Evolutionary conservation across 2,329 filamentous ascomycete species (phyloP).

Genomic region (Talaromyces sp.): DNA sequence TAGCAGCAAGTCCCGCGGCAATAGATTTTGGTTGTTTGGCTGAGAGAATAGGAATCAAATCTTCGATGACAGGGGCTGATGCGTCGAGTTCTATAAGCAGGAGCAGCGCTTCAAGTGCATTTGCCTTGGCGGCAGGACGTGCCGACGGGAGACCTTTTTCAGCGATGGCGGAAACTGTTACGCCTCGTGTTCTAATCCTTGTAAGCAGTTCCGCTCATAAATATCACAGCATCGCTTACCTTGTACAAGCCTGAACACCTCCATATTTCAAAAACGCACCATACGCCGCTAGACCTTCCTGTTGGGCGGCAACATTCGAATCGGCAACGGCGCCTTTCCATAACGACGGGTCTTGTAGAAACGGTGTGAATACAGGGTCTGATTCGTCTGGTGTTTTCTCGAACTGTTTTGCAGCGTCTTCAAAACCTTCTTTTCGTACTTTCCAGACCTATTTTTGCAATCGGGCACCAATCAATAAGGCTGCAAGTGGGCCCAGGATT

Average conservation of each 20-base stretch:
- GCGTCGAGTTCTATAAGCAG: constrained; percentile 88
- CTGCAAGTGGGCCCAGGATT: neutral
- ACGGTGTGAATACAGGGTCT: constrained; percentile 81
- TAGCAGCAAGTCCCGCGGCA: constrained; percentile 67
- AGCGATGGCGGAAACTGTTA: constrained; percentile 73
- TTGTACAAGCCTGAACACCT: constrained; percentile 71
- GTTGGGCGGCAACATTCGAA: constrained; percentile 94
- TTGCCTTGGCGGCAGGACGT: constrained; percentile 82
- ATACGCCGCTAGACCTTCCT: constrained; percentile 82
- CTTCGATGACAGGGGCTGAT: constrained; percentile 80
- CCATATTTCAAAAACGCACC: constrained; percentile 92
- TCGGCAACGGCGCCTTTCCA: constrained; percentile 94
- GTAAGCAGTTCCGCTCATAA: constrained; percentile 16
- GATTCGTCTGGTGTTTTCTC: constrained; percentile 78
- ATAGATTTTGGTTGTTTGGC: constrained; percentile 92
- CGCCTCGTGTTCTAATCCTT: constrained; percentile 61
- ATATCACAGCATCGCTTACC: constrained; percentile 43
- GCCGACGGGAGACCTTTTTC: constrained; percentile 91
- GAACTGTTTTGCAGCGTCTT: constrained; percentile 86
- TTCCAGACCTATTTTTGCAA: constrained; percentile 73
- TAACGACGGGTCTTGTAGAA: constrained; percentile 75
- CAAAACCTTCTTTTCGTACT: constrained; percentile 90
- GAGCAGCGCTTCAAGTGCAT: constrained; percentile 78
- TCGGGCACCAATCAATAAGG: constrained; percentile 4
- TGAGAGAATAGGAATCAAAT: constrained; percentile 75